phyloP scores from a whole-genome alignment of 345 rosid species.

The Populus ilicifolia region DNA sequence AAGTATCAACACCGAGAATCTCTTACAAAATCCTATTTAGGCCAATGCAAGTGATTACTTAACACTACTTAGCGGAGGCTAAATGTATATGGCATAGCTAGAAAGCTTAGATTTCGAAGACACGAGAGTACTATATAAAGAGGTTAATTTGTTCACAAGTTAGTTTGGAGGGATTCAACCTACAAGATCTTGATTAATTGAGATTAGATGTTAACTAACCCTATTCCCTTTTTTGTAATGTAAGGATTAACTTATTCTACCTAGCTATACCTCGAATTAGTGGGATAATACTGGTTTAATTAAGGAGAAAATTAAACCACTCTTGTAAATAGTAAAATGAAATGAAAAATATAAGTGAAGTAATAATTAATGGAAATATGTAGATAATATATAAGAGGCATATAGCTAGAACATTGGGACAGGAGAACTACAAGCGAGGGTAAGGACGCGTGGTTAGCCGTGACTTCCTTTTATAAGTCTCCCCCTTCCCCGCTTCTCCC shows the following conservation, averaged over 20 bases:
- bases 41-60: not conserved
- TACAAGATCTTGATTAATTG: no score
- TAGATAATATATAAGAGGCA: not conserved
- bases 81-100: no score
- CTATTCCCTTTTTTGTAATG: no score
- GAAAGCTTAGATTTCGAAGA: not conserved
- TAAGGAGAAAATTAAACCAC: no score
- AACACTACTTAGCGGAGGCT: not conserved
- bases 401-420: not conserved
- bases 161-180: not conserved
- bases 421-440: not conserved
- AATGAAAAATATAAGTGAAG: not conserved
- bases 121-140: no score
- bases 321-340: not conserved
- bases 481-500: not conserved
- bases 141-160: not conserved
- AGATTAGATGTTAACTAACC: no score
- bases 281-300: no score
- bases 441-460: constrained; percentile 36
- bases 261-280: no score
- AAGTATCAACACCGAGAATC: no score
- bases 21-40: not conserved
- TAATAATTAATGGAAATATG: not conserved
- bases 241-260: no score
- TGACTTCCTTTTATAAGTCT: constrained; percentile 31